Base-by-base conservation (phyloP, 345 rosid genomes). In the Brassica juncea region DNA sequence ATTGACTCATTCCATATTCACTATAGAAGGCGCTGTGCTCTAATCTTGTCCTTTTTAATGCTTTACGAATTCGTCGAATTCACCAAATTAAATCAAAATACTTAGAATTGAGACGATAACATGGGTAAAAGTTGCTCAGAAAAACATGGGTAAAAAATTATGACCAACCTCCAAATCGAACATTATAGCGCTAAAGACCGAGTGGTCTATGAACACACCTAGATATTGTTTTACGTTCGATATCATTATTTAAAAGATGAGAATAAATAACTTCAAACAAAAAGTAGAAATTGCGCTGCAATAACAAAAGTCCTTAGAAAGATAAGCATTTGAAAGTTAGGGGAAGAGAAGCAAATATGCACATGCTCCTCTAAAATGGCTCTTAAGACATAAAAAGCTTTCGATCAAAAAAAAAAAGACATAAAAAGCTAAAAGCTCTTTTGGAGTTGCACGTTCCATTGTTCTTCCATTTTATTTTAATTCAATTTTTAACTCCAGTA, bases 331-430 rank as follows among this genome's bases (percentile, higher is more conserved):
- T 30, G n/a, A 79, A 72, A 59, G 54, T 31, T 65, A 15, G 61
- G 52, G 60, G 61, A 39, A 72, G 71, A 67, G 28, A 60, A 78
- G 77, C 70, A 74, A 86, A 75, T 70, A 49, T 77, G 82, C 85
- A 76, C 77, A 79, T 79, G 89, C 80, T 73, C 84, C 77, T 65
- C 60, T 27, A 69, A 82, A 35, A 25, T 62, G 42, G 23, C 57
- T 77, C 44, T 37, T 42, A 25, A 63, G 64, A 70, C 58, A 35
- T 66, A 81, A 81, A 59, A 79, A 68, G 74, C 47, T 37, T 28
- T 28, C 31, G 31, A 28, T 28, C 2, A 5, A 32, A 32, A 32
- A 27, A 27, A 27, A 27, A 31, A 31, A 35, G 8, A 35, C 2
- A 34, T 66, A 80, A 62, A 77, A 78, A 66, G 74, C 44, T 25